Conservation (phyloP, 2,329 filamentous ascomycete genomes). For the Aspergillus viridinutans region DNA sequence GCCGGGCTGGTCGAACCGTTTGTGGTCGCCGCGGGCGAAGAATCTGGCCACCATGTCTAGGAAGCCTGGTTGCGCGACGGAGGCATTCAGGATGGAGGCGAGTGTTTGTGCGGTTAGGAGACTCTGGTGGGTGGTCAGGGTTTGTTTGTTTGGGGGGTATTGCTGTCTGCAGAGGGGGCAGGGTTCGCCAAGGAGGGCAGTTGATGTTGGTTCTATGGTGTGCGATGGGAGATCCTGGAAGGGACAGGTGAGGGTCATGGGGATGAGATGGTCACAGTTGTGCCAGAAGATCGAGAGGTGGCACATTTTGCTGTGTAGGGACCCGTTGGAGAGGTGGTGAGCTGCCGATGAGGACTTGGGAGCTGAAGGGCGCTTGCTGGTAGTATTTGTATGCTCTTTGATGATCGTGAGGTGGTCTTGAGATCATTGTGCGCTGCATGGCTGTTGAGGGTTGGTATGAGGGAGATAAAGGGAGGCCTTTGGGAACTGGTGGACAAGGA, state of each 20-base stretch:
- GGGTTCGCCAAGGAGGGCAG: background rate
- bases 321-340: background rate
- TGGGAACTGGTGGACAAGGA: background rate
- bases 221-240: background rate
- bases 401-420: background rate
- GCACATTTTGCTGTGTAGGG: background rate
- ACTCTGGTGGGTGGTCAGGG: background rate
- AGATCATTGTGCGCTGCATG: background rate
- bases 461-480: background rate
- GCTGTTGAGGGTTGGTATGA: background rate
- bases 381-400: background rate
- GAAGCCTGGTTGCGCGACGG: conserved; percentile 1
- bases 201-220: background rate
- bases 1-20: conserved; percentile 5
- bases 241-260: background rate
- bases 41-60: conserved; percentile 5
- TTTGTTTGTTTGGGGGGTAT: background rate
- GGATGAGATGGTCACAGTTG: conserved; percentile 2
- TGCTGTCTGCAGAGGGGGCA: conserved; percentile 5
- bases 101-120: conserved; percentile 2
- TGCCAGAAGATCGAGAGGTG: conserved; percentile 3
- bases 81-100: conserved; percentile 2
- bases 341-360: background rate
- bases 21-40: conserved; percentile 11
- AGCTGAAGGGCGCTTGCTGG: background rate